Evolutionary conservation across 768 basidiomycete genomes (phyloP).

Genomic region (Calvatia gigantea): DNA sequence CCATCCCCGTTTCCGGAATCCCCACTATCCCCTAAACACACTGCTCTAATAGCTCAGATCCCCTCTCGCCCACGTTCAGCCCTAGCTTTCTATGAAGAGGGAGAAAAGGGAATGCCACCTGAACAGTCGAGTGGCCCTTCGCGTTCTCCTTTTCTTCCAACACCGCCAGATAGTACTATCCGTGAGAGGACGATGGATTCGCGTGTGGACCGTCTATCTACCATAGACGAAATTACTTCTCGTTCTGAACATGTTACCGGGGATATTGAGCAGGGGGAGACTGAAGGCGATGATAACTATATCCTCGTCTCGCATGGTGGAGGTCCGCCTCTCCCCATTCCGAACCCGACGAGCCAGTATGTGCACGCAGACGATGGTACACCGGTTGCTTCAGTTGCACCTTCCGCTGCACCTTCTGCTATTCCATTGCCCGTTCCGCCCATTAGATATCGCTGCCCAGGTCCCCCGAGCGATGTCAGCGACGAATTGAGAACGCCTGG

Average conservation of each 20-base stretch:
- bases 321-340: slow-evolving; percentile 23
- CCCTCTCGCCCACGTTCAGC: slow-evolving; percentile 29
- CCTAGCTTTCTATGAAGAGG: slow-evolving; percentile 26
- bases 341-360: slow-evolving; percentile 19
- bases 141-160: slow-evolving; percentile 26
- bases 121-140: slow-evolving; percentile 19
- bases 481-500: slow-evolving; percentile 7
- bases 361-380: slow-evolving; percentile 1
- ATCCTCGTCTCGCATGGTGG: slow-evolving; percentile 5
- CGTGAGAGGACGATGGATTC: slow-evolving; percentile 17
- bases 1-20: slow-evolving; percentile 24
- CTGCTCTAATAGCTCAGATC: background rate
- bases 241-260: slow-evolving; percentile 12
- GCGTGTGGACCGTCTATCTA: slow-evolving; percentile 22
- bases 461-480: background rate
- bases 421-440: slow-evolving; percentile 6
- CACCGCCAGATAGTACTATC: slow-evolving; percentile 32
- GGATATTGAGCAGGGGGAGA: background rate
- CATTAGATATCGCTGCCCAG: background rate
- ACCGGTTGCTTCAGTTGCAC: background rate
- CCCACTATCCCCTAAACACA: slow-evolving; percentile 16
- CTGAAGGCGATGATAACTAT: slow-evolving; percentile 1
- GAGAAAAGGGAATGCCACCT: slow-evolving; percentile 22
- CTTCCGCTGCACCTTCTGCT: background rate
- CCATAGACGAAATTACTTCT: slow-evolving; percentile 28